Conservation (phyloP, 176 grass and related monocot genomes). For the Eragrostis curvula region DNA sequence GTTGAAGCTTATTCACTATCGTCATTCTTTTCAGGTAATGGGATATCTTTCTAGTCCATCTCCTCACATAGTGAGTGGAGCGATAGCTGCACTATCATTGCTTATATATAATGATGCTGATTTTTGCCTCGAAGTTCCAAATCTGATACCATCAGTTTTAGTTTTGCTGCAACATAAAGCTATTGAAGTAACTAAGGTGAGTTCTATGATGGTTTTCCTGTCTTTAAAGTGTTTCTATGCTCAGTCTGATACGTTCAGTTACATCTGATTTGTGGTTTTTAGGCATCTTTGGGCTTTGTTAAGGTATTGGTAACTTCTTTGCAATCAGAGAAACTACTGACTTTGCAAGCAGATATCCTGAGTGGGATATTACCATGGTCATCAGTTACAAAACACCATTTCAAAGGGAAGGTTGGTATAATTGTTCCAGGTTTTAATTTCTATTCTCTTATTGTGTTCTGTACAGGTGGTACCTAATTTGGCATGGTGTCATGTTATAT, state of each 20-base stretch:
- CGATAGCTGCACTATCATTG: conserved; percentile 92
- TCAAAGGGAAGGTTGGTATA: conserved; percentile 77
- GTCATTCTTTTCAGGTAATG: conserved; percentile 80
- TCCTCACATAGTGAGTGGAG: conserved; percentile 88
- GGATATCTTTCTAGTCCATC: conserved; percentile 93
- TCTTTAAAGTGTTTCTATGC: conserved; percentile 26
- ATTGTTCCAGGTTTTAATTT: conserved; percentile 20
- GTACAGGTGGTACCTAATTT: conserved; percentile 15
- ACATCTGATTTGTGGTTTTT: conserved; percentile 29
- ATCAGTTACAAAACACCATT: conserved; percentile 79
- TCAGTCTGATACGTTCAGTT: conserved; percentile 29
- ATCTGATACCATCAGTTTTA: conserved; percentile 88
- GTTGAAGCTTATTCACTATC: conserved; percentile 34
- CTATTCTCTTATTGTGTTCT: conserved; percentile 35
- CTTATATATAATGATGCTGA: conserved; percentile 95
- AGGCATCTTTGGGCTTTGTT: conserved; percentile 95
- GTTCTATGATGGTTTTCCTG: conserved; percentile 12
- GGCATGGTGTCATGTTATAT: conserved; percentile 15
- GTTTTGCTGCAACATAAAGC: conserved; percentile 88
- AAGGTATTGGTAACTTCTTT: conserved; percentile 96
- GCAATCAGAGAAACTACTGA: conserved; percentile 65
- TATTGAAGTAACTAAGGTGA: conserved; percentile 90
- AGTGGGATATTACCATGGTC: conserved; percentile 81
- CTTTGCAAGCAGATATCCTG: conserved; percentile 73
- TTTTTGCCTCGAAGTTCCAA: conserved; percentile 89